These are phyloP conservation scores for Peronosclerospora sorghi DNA, from an alignment of 352 stramenopile species.

Conservation along the genomic window DNA sequence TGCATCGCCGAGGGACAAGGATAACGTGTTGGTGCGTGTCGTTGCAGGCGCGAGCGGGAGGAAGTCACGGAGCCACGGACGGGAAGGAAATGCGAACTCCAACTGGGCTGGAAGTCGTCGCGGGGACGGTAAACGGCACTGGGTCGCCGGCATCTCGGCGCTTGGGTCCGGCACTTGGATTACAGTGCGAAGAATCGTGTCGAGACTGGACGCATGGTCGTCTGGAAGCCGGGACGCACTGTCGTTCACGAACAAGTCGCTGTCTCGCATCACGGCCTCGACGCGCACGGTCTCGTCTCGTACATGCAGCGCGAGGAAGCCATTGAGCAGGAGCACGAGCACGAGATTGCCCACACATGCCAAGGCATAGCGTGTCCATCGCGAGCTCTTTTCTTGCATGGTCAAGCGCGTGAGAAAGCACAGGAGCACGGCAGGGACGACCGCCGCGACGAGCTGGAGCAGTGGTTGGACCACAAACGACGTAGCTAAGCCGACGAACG, in stretches of 20 bases:
- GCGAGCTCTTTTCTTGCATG: constrained; percentile 34
- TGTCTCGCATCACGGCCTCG: constrained; percentile 16
- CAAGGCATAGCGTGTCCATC: constrained; percentile 14
- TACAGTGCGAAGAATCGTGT: constrained; percentile 31
- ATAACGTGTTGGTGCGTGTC: constrained; percentile 15
- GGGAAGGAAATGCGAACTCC: constrained; percentile 43
- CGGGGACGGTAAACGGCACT: constrained; percentile 33
- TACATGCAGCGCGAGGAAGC: constrained; percentile 45
- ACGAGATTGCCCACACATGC: constrained; percentile 26
- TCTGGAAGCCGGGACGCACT: background rate
- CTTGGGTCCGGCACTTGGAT: constrained; percentile 18
- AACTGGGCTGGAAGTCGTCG: constrained; percentile 27
- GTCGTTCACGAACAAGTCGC: constrained; percentile 17
- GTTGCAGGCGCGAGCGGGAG: constrained; percentile 19
- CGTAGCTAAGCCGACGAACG: constrained; percentile 26
- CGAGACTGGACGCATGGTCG: constrained; percentile 4
- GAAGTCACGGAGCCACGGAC: constrained; percentile 29
- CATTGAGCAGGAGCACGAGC: constrained; percentile 55
- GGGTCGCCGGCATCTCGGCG: constrained; percentile 12
- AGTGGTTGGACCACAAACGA: constrained; percentile 37
- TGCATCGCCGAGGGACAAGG: constrained; percentile 8
- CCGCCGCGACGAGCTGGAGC: constrained; percentile 28
- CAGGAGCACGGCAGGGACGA: constrained; percentile 41
- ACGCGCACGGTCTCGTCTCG: constrained; percentile 19
- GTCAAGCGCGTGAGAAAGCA: constrained; percentile 39